A percentile compares a stretch with the other conserved stretches of the same genome.
phyloP scores from a whole-genome alignment of 495 filamentous ascomycete species.

The Hyaloscypha variabilis region DNA sequence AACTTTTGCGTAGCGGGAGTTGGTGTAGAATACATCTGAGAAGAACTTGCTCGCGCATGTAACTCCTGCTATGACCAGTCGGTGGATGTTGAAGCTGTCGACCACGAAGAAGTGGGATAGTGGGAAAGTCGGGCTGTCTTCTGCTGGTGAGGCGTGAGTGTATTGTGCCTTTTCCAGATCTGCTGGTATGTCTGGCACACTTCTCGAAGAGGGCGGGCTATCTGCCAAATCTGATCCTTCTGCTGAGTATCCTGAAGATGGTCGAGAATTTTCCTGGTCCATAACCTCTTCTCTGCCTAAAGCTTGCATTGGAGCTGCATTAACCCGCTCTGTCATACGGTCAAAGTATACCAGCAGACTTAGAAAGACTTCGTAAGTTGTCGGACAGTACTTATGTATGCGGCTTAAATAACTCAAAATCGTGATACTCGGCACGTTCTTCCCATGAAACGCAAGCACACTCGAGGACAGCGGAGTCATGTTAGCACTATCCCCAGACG shows the following conservation, averaged over 20 bases:
- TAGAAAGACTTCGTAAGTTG: constrained; percentile 97
- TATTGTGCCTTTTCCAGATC: constrained; percentile 32
- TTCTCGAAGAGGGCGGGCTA: constrained; percentile 25
- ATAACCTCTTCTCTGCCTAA: constrained; percentile 16
- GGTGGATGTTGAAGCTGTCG: constrained; percentile 98
- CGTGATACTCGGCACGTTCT: constrained; percentile 96
- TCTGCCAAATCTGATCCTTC: constrained; percentile 33
- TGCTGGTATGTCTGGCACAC: constrained; percentile 21
- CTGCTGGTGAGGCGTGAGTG: constrained; percentile 33
- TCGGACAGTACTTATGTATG: constrained; percentile 99
- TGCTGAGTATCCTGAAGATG: constrained; percentile 30
- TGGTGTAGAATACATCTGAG: constrained; percentile 98
- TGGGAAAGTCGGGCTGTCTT: constrained; percentile 32
- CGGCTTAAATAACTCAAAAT: constrained; percentile 94
- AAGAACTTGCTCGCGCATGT: constrained; percentile 99
- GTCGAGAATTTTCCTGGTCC: constrained; percentile 25
- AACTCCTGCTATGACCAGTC: constrained; percentile 94
- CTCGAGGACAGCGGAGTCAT: constrained; percentile 82
- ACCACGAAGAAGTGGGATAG: constrained; percentile 89
- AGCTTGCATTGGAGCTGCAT: constrained; percentile 40
- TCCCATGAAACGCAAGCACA: constrained; percentile 98
- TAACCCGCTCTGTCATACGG: constrained; percentile 96
- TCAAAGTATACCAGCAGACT: constrained; percentile 97
- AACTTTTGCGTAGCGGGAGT: constrained; percentile 99
- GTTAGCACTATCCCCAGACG: constrained; percentile 62